phyloP scores from a whole-genome alignment of 345 rosid genomes.

The Mangifera indica region DNA sequence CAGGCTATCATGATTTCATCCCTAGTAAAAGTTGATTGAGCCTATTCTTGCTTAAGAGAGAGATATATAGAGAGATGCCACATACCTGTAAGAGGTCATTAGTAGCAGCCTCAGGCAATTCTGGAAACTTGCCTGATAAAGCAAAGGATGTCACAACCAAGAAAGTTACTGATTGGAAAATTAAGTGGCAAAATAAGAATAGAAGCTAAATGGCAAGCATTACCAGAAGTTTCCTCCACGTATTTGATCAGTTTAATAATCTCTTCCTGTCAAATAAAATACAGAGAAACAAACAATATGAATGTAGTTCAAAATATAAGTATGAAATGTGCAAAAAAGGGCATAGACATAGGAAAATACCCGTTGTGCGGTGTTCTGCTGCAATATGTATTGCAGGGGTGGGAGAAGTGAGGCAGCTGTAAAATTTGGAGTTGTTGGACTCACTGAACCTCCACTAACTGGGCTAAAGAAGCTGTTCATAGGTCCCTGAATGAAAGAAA shows the following conservation, averaged over 20 bases:
- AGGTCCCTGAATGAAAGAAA: conserved; percentile 56
- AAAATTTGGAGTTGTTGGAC: conserved; percentile 46
- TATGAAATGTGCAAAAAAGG: background rate
- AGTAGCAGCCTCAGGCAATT: conserved; percentile 44
- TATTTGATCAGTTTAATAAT: conserved; percentile 72
- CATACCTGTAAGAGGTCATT: conserved; percentile 69
- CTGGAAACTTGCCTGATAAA: conserved; percentile 62
- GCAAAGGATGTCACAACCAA: conserved; percentile 24
- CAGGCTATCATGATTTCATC: background rate
- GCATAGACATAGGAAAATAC: conserved; percentile 34
- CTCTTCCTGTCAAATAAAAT: conserved; percentile 74
- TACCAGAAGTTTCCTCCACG: conserved; percentile 86
- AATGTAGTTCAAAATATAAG: background rate
- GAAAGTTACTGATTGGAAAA: conserved; percentile 9
- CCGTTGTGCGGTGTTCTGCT: conserved; percentile 77
- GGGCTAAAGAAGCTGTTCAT: conserved; percentile 46
- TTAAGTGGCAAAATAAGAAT: conserved; percentile 1
- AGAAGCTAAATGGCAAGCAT: conserved; percentile 11
- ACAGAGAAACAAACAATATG: background rate
- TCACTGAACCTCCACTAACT: conserved; percentile 46
- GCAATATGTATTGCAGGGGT: conserved; percentile 76
- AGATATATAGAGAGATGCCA: background rate
- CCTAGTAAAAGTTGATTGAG: background rate
- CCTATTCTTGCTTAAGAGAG: conserved; percentile 5
- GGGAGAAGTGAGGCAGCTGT: conserved; percentile 55